Evolutionary conservation across 768 basidiomycete genomes (phyloP).

Genomic region (Phaffia australis): DNA sequence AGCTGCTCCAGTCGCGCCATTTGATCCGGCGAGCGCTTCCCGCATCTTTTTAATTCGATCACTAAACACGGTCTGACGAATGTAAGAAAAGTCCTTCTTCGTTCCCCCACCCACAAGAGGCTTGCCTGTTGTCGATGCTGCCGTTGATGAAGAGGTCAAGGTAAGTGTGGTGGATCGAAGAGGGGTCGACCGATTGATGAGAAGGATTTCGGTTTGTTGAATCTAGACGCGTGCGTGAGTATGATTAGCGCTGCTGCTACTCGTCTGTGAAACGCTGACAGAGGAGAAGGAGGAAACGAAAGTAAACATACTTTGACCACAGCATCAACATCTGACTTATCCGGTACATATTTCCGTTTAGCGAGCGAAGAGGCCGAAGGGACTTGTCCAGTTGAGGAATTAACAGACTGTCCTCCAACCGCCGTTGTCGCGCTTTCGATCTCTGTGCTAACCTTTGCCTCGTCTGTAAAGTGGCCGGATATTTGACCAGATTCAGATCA

Average conservation of each 20-base stretch:
- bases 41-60: conserved; percentile 13
- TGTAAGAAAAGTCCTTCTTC: conserved; percentile 25
- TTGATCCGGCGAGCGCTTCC: conserved; percentile 8
- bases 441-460: neutral
- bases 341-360: conserved; percentile 23
- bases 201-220: conserved; percentile 20
- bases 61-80: conserved; percentile 21
- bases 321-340: conserved; percentile 19
- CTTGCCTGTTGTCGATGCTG: conserved; percentile 7
- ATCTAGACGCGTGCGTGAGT: conserved; percentile 6
- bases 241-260: neutral
- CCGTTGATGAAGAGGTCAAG: conserved; percentile 7
- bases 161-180: conserved; percentile 21
- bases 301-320: conserved; percentile 13
- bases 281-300: too few relatives aligned
- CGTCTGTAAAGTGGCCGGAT: too few relatives aligned
- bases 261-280: neutral
- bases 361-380: neutral
- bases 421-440: neutral
- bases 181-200: conserved; percentile 23
- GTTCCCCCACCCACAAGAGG: neutral
- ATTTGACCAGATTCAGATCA: too few relatives aligned
- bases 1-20: neutral
- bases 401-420: neutral
- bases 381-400: neutral